Evolutionary conservation across 176 grass and related monocot genomes (phyloP).

Genomic region (Carex littledalei): DNA sequence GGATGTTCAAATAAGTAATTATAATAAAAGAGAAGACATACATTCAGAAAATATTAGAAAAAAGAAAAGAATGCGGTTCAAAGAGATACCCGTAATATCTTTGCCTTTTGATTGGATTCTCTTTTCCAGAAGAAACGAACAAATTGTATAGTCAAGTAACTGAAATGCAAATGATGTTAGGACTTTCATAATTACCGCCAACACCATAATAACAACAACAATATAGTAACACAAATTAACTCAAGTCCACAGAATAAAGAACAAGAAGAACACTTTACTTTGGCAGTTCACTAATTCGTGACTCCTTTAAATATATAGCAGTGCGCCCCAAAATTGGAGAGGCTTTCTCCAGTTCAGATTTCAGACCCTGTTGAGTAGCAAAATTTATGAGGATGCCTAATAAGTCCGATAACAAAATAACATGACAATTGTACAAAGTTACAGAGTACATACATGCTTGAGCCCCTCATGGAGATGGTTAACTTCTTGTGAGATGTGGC

Average conservation of each 20-base stretch:
- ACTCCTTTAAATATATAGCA: slow-evolving; percentile 79
- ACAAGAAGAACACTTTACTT: slow-evolving; percentile 39
- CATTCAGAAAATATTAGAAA: not conserved
- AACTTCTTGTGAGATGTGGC: slow-evolving; percentile 98
- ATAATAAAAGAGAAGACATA: not conserved
- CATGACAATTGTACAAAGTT: not conserved
- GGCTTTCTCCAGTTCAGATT: slow-evolving; percentile 92
- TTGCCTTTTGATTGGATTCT: slow-evolving; percentile 98
- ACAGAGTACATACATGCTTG: slow-evolving; percentile 57
- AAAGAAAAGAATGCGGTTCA: slow-evolving; percentile 18
- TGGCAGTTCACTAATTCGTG: slow-evolving; percentile 69
- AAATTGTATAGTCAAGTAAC: slow-evolving; percentile 89
- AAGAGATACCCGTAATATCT: slow-evolving; percentile 83
- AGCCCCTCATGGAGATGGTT: slow-evolving; percentile 99
- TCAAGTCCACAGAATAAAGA: not conserved
- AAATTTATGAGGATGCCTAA: slow-evolving; percentile 14
- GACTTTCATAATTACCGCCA: not conserved
- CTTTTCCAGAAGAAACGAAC: slow-evolving; percentile 99
- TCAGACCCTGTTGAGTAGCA: slow-evolving; percentile 57
- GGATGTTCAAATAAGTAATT: not conserved
- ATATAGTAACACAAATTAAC: slow-evolving; percentile 7
- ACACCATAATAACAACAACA: not conserved
- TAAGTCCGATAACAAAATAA: slow-evolving; percentile 22
- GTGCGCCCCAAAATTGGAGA: slow-evolving; percentile 66
- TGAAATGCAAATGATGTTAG: slow-evolving; percentile 33